Evolutionary conservation across 352 stramenopile genomes (phyloP), one percentile per base, ranked within the genome.

Genomic region (Pythium aristosporum): DNA sequence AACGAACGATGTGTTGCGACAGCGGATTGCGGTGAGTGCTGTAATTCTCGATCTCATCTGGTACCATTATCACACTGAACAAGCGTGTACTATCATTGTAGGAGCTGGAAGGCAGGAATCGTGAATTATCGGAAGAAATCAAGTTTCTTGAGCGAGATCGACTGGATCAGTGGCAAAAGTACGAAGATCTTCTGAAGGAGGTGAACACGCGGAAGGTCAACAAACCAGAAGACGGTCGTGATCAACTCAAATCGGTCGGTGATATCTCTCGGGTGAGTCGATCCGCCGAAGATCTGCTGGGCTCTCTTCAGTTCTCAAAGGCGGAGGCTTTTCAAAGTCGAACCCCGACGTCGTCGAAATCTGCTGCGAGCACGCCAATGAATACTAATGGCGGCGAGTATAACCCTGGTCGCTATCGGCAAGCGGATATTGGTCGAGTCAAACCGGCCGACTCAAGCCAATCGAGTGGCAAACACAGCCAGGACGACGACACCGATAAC

Each of bases 101-200:
- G 84, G 85, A 94, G 30, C 60, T 96, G 30, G 87, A 96, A 52
- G 72, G 77, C 13, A 87, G 87, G 57, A 92, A 91, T 46, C 79
- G 71, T 16, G 85, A 92, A 48, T 54, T 91, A 16, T 69, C 66
- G 7, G 77, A 92, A 57, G 80, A 96, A 63, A 74, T 94, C 63
- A 89, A 82, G 55, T 94, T 92, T 25, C 41, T 96, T 4, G 82
- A 94, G 63, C 83, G 74, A 57, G 80, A 91, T 52, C 77, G 85
- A 2, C 65, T 94, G 30, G 75, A 87, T 25, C 82, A 93, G 54
- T 94, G 85, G 85, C 77, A 76, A 30, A 88, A 86, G 41, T 82
- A 89, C 50, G 80, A 90, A 47, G 53, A 69, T 4, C 50, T 84
- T 28, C 9, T 85, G 28, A 84, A 88, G 49, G 74, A 70, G 41